Conservation (phyloP, 2,329 filamentous ascomycete genomes). For the Achaetomium macrosporum region DNA sequence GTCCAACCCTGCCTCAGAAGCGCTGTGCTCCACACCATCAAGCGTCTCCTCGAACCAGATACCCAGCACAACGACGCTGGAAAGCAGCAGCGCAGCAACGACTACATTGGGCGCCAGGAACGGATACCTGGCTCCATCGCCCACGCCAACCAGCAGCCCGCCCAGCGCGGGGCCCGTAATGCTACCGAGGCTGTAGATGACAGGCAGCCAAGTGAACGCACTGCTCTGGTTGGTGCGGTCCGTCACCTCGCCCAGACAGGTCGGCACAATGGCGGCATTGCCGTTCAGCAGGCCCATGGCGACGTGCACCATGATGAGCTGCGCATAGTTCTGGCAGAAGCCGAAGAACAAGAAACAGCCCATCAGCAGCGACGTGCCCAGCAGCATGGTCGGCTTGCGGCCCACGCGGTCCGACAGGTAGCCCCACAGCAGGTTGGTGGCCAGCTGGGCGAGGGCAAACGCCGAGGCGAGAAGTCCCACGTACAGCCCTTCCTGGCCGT, state of each 20-base stretch:
- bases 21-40: constrained; percentile 38
- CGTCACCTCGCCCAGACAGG: constrained; percentile 89
- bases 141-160: constrained; percentile 67
- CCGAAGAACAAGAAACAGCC: constrained; percentile 81
- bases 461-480: constrained; percentile 85
- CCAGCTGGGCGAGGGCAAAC: constrained; percentile 87
- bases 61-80: constrained; percentile 68
- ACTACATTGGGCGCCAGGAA: constrained; percentile 82
- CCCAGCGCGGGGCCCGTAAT: constrained; percentile 92
- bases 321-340: constrained; percentile 75
- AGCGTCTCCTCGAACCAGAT: constrained; percentile 84
- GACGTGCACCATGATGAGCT: constrained; percentile 78
- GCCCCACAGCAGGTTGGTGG: constrained; percentile 89
- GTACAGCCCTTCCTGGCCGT: constrained; percentile 70
- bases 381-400: constrained; percentile 73
- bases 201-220: constrained; percentile 89
- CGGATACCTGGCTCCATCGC: constrained; percentile 57
- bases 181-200: constrained; percentile 91
- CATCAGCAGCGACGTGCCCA: constrained; percentile 77
- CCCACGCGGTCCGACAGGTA: constrained; percentile 75
- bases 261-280: constrained; percentile 90
- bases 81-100: constrained; percentile 62
- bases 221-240: constrained; percentile 90
- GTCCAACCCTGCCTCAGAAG: constrained; percentile 20
- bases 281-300: constrained; percentile 92